Evolutionary conservation across 352 stramenopile genomes (phyloP).

Genomic region (Phytophthora boehmeriae): DNA sequence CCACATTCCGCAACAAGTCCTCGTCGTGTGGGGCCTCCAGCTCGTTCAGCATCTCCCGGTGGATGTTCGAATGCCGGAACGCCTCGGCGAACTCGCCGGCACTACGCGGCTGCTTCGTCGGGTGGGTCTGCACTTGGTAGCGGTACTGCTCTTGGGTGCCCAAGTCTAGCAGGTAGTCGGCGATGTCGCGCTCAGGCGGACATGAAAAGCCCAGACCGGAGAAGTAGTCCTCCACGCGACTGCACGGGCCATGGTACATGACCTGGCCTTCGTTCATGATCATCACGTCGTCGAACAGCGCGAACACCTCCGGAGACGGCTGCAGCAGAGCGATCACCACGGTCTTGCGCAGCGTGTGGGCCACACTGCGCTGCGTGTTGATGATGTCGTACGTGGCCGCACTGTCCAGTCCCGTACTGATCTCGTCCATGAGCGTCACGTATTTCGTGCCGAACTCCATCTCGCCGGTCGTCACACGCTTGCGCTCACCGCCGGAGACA

Average conservation of each 20-base stretch:
- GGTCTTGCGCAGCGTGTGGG: constrained; percentile 32
- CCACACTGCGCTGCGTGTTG: constrained; percentile 26
- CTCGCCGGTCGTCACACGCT: constrained; percentile 76
- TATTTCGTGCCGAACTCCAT: constrained; percentile 87
- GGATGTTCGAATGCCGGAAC: constrained; percentile 45
- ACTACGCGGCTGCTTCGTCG: constrained; percentile 19
- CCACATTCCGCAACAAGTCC: constrained; percentile 8
- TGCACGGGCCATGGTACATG: constrained; percentile 59
- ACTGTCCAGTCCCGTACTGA: constrained; percentile 90
- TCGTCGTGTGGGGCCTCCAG: constrained; percentile 22
- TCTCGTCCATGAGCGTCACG: constrained; percentile 87
- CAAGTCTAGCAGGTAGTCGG: constrained; percentile 36
- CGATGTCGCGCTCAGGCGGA: constrained; percentile 34
- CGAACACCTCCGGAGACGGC: constrained; percentile 89
- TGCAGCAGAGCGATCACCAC: constrained; percentile 79
- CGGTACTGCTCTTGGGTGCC: constrained; percentile 33
- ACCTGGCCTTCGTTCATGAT: constrained; percentile 52
- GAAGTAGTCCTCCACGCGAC: constrained; percentile 34
- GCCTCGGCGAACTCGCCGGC: constrained; percentile 27
- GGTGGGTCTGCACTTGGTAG: constrained; percentile 17
- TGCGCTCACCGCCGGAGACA: constrained; percentile 72
- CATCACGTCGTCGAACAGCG: constrained; percentile 70
- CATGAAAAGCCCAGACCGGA: constrained; percentile 42
- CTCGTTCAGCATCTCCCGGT: constrained; percentile 28
- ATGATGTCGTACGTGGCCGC: constrained; percentile 46